Evolutionary conservation across 179 eudicot genomes (phyloP).

Genomic region (Sideroxylon spinosum): DNA sequence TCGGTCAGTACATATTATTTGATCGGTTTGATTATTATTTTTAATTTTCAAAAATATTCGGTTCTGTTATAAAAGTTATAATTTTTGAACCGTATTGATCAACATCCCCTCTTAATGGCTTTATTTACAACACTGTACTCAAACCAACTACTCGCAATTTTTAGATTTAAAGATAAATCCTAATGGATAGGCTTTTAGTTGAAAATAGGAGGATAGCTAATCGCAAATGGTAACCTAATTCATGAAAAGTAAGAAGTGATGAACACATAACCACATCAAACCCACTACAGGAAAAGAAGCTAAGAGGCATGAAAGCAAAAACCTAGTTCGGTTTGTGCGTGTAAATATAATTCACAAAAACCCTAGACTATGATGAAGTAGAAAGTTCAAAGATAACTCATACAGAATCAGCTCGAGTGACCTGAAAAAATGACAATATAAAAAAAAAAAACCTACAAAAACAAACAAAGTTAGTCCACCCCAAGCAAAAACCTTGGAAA

Average conservation of each 20-base stretch:
- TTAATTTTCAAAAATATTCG: too few relatives aligned
- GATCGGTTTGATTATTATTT: too few relatives aligned
- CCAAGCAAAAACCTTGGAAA: neutral
- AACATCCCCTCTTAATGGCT: too few relatives aligned
- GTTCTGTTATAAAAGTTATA: too few relatives aligned
- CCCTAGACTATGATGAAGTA: neutral
- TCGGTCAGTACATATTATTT: too few relatives aligned
- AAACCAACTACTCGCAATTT: neutral
- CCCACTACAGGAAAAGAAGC: too few relatives aligned
- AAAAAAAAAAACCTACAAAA: neutral
- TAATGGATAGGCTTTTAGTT: neutral
- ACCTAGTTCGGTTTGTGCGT: neutral
- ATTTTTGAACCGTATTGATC: too few relatives aligned
- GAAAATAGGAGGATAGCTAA: neutral
- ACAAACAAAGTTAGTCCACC: too few relatives aligned
- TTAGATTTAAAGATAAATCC: neutral
- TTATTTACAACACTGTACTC: neutral
- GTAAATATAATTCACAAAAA: neutral
- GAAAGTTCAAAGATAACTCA: conserved; percentile 10
- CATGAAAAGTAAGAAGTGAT: neutral
- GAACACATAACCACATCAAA: neutral
- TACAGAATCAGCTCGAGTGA: conserved; percentile 3
- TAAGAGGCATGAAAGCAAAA: neutral
- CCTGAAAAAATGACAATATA: neutral
- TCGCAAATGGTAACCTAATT: neutral